Evolutionary conservation across 495 filamentous ascomycete species (phyloP).

Genomic region (Penicillium simplicissimum): DNA sequence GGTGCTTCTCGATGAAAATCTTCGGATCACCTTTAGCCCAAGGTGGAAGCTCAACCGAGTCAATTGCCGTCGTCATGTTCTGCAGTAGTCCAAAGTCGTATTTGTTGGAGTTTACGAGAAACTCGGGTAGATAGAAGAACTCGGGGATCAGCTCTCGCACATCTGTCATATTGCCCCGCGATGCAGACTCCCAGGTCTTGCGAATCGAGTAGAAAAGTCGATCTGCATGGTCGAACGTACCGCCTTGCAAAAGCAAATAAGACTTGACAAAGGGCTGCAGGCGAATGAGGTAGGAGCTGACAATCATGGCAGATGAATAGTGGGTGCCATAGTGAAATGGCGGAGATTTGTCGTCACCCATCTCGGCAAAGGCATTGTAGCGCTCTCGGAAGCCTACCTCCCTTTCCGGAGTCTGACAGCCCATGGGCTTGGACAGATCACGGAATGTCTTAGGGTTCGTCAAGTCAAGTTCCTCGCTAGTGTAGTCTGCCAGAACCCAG

Average conservation of each 20-base stretch:
- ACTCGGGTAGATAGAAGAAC: constrained; percentile 95
- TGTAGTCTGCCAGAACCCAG: constrained; percentile 95
- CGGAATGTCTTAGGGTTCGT: constrained; percentile 80
- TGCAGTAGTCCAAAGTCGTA: constrained; percentile 92
- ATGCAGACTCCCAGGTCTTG: constrained; percentile 89
- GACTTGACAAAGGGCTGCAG: constrained; percentile 96
- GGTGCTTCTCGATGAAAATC: constrained; percentile 91
- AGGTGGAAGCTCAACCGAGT: constrained; percentile 82
- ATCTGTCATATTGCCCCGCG: constrained; percentile 85
- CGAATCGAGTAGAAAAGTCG: constrained; percentile 92
- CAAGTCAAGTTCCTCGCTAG: constrained; percentile 90
- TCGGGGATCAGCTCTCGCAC: constrained; percentile 93
- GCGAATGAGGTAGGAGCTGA: constrained; percentile 92
- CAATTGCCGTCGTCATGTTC: constrained; percentile 72
- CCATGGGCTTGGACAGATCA: constrained; percentile 95
- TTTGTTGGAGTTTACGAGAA: constrained; percentile 84
- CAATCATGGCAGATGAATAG: constrained; percentile 99
- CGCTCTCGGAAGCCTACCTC: constrained; percentile 77
- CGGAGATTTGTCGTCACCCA: constrained; percentile 73
- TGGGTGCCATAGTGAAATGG: constrained; percentile 98
- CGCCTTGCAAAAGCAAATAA: constrained; percentile 94
- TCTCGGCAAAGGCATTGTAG: constrained; percentile 86
- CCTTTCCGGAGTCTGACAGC: constrained; percentile 77
- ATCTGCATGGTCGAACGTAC: constrained; percentile 95
- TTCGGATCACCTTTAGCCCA: constrained; percentile 98